Evolutionary conservation across 2,329 filamentous ascomycete species (phyloP).

Genomic region (Coniella vitis): DNA sequence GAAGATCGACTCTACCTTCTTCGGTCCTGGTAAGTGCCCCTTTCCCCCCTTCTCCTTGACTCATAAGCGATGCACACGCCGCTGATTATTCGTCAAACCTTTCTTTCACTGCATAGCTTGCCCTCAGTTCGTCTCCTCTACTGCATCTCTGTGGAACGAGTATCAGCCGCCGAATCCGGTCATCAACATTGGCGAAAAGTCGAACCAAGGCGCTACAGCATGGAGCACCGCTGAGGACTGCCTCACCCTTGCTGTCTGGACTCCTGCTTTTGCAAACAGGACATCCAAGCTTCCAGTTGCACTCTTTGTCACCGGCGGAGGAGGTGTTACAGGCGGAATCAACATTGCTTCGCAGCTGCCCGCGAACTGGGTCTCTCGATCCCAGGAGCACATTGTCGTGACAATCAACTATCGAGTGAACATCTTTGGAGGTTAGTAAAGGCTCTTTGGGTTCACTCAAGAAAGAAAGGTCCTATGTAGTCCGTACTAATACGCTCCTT

Average conservation of each 20-base stretch:
- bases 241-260: slow-evolving; percentile 38
- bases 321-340: slow-evolving; percentile 22
- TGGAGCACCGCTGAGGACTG: slow-evolving; percentile 25
- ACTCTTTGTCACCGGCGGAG: slow-evolving; percentile 4
- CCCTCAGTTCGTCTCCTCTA: background rate
- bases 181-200: background rate
- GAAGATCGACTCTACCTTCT: background rate
- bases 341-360: slow-evolving; percentile 34
- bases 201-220: background rate
- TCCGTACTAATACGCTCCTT: too few relatives aligned
- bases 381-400: slow-evolving; percentile 30
- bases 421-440: slow-evolving; percentile 24
- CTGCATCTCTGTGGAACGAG: background rate
- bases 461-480: too few relatives aligned
- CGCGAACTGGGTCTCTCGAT: slow-evolving; percentile 31
- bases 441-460: too few relatives aligned
- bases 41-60: background rate
- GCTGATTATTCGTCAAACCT: too few relatives aligned
- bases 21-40: background rate
- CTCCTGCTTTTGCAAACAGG: slow-evolving; percentile 26
- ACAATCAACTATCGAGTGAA: slow-evolving; percentile 25
- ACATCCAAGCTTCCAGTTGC: slow-evolving; percentile 17
- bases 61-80: too few relatives aligned
- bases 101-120: background rate
- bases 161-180: background rate